Conservation (phyloP, 257 asterid genomes). For the Parsonsia alboflavescens region DNA sequence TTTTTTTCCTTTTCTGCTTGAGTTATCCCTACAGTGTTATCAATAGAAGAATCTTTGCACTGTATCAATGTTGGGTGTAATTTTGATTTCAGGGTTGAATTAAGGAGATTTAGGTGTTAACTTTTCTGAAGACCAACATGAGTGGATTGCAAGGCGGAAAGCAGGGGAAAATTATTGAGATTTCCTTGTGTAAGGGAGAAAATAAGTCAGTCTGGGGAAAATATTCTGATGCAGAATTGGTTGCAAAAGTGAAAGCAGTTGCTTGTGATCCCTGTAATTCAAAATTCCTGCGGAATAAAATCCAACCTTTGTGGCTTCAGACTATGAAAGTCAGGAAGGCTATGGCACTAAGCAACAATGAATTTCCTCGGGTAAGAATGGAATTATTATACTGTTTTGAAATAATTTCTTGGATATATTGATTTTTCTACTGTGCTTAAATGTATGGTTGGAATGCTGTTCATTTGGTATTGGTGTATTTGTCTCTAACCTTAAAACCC, state of each 20-base stretch:
- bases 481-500: neutral
- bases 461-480: neutral
- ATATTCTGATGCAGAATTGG: constrained; percentile 48
- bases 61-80: neutral
- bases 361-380: constrained; percentile 54
- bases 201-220: constrained; percentile 48
- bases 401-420: neutral
- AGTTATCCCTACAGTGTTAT: neutral
- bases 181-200: constrained; percentile 19
- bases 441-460: neutral
- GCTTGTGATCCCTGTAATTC: constrained; percentile 58
- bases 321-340: constrained; percentile 46
- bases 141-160: constrained; percentile 22
- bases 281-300: constrained; percentile 27
- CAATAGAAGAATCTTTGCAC: neutral
- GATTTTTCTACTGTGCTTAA: neutral
- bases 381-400: neutral
- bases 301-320: constrained; percentile 50
- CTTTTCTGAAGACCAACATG: constrained; percentile 34
- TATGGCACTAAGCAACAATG: constrained; percentile 42
- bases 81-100: constrained; percentile 30
- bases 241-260: constrained; percentile 47
- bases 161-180: constrained; percentile 27
- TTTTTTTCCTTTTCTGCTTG: neutral
- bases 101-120: neutral